Conservation (phyloP, 805 yeast species). For the Metschnikowia borealis region DNA sequence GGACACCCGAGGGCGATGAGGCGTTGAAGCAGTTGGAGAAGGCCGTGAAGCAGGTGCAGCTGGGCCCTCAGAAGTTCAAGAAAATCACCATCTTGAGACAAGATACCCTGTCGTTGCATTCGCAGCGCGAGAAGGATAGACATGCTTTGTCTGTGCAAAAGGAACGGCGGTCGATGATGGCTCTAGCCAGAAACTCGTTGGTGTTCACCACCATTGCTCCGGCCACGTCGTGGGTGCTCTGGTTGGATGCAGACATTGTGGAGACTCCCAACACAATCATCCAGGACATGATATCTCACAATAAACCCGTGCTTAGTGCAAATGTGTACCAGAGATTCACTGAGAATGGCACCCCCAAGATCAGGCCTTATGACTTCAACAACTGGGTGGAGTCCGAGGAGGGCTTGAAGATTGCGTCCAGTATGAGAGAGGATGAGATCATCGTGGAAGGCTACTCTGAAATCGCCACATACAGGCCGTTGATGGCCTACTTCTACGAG, state of each 20-base stretch:
- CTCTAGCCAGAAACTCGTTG: conserved; percentile 88
- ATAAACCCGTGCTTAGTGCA: conserved; percentile 85
- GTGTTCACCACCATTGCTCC: conserved; percentile 87
- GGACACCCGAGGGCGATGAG: conserved; percentile 73
- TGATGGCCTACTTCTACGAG: conserved; percentile 88
- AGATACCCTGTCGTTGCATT: conserved; percentile 72
- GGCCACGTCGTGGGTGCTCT: conserved; percentile 87
- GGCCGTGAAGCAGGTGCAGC: conserved; percentile 71
- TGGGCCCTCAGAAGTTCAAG: conserved; percentile 62
- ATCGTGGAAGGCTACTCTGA: conserved; percentile 93
- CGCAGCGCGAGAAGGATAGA: conserved; percentile 81
- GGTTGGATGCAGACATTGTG: conserved; percentile 94
- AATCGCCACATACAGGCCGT: conserved; percentile 87
- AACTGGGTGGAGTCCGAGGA: conserved; percentile 89
- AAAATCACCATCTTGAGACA: conserved; percentile 88
- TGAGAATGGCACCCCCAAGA: conserved; percentile 54
- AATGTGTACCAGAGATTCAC: conserved; percentile 85
- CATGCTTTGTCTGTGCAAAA: conserved; percentile 86
- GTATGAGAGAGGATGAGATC: conserved; percentile 82
- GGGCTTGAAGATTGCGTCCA: conserved; percentile 69
- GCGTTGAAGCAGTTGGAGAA: conserved; percentile 69
- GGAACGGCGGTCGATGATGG: conserved; percentile 86
- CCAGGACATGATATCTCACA: conserved; percentile 81
- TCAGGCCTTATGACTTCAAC: conserved; percentile 91
- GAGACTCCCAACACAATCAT: conserved; percentile 82